These are phyloP conservation scores for Uncinocarpus reesii DNA, from an alignment of 2,329 filamentous ascomycete species.

Conservation along the genomic window DNA sequence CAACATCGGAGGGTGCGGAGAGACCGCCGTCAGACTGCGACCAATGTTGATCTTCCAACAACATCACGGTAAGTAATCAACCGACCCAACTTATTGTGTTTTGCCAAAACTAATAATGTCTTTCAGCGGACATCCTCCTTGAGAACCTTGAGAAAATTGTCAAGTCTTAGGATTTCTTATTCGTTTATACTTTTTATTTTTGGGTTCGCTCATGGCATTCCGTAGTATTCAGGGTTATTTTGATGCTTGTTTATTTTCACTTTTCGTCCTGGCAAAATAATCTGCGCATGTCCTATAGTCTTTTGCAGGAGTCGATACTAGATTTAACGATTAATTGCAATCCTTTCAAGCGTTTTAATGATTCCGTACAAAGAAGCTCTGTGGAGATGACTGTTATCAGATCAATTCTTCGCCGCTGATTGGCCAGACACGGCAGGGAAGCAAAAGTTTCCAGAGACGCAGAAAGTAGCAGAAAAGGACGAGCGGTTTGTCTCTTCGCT, in stretches of 20 bases:
- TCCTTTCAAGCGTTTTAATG: not conserved
- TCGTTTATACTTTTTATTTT: constrained; percentile 1
- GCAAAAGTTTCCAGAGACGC: not conserved
- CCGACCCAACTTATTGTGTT: not conserved
- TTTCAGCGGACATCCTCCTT: constrained; percentile 60
- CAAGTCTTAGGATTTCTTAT: constrained; percentile 30
- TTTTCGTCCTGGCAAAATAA: too few relatives aligned
- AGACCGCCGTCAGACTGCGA: constrained; percentile 62
- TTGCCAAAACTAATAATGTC: constrained; percentile 19
- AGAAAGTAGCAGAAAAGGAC: not conserved
- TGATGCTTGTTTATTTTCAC: too few relatives aligned
- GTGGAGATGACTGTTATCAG: constrained; percentile 2
- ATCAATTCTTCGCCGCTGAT: not conserved
- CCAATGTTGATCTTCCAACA: constrained; percentile 92
- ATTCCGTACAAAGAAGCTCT: not conserved
- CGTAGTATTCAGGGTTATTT: not conserved
- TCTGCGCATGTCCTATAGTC: too few relatives aligned
- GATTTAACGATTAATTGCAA: not conserved
- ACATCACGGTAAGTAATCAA: constrained; percentile 54
- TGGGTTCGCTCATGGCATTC: not conserved
- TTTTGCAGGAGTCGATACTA: too few relatives aligned
- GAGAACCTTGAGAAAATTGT: constrained; percentile 68
- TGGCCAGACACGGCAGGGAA: not conserved
- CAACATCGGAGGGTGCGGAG: constrained; percentile 78
- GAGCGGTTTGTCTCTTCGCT: not conserved